A percentile compares a stretch with the other conserved stretches of the same genome.
Evolutionary conservation across 2,329 filamentous ascomycete genomes (phyloP).

Genomic region (Talaromyces sp.): DNA sequence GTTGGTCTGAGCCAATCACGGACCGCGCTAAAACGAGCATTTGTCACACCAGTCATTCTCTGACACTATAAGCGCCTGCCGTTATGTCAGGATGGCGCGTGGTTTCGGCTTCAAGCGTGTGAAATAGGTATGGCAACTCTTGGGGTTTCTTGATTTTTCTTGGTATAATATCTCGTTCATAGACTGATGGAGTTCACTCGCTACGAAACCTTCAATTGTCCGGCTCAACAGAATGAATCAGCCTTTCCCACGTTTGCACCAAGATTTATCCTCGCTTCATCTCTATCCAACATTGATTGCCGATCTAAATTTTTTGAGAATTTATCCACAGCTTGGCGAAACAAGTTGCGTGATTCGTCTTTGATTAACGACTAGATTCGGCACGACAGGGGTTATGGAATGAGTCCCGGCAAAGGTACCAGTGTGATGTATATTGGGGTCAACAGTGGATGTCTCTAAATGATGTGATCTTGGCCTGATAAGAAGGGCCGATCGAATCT

Average conservation of each 20-base stretch:
- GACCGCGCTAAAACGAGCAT: not conserved
- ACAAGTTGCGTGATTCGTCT: not conserved
- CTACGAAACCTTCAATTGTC: not conserved
- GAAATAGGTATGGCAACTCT: not conserved
- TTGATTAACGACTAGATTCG: not conserved
- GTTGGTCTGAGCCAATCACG: not conserved
- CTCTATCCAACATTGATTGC: not conserved
- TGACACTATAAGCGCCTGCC: not conserved
- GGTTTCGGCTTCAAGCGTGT: not conserved
- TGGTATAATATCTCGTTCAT: too few species aligned
- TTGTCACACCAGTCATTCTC: not conserved
- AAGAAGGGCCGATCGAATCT: not conserved
- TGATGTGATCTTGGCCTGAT: not conserved
- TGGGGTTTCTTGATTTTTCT: not conserved
- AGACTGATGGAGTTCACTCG: not conserved
- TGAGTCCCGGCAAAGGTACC: not conserved
- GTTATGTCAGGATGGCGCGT: not conserved
- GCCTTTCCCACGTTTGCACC: not conserved
- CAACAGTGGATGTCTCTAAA: not conserved
- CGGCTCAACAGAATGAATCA: too few species aligned
- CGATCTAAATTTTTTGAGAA: not conserved
- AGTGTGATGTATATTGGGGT: not conserved
- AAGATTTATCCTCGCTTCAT: not conserved
- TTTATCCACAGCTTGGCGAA: not conserved
- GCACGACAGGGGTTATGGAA: not conserved